Conservation (phyloP, 1,284 basidiomycete species). For the Trametes versicolor region DNA sequence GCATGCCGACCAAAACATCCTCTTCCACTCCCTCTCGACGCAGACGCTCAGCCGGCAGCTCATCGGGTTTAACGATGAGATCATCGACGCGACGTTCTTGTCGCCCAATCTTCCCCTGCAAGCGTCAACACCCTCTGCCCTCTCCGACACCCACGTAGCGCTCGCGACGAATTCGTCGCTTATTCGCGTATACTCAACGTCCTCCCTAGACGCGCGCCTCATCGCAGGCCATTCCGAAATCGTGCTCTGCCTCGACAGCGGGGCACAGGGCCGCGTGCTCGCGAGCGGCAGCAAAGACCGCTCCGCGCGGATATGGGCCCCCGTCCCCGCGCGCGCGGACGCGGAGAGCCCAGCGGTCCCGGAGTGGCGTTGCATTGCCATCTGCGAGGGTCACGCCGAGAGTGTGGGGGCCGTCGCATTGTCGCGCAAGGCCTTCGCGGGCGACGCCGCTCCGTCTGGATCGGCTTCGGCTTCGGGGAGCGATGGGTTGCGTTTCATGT, state of each 20-base stretch:
- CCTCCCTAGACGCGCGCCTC: slow-evolving; percentile 81
- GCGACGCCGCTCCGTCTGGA: slow-evolving; percentile 26
- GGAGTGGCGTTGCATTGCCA: slow-evolving; percentile 84
- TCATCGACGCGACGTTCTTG: slow-evolving; percentile 89
- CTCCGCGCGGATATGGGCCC: slow-evolving; percentile 89
- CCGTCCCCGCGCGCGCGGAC: slow-evolving; percentile 33
- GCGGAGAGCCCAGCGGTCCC: slow-evolving; percentile 43
- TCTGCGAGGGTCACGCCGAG: slow-evolving; percentile 96
- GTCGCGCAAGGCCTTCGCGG: slow-evolving; percentile 57
- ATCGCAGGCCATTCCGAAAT: slow-evolving; percentile 92
- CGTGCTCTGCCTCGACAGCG: slow-evolving; percentile 86
- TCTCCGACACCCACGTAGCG: slow-evolving; percentile 79
- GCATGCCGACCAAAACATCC: slow-evolving; percentile 97
- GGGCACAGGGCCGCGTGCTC: slow-evolving; percentile 74
- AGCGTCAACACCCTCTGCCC: slow-evolving; percentile 32
- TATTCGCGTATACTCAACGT: slow-evolving; percentile 86
- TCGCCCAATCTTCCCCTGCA: slow-evolving; percentile 50
- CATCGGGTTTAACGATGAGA: slow-evolving; percentile 98
- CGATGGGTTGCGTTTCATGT: slow-evolving; percentile 68
- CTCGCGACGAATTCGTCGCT: slow-evolving; percentile 96
- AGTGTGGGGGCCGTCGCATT: slow-evolving; percentile 93
- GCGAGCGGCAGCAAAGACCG: slow-evolving; percentile 95
- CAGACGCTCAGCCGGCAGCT: slow-evolving; percentile 82
- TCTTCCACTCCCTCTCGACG: slow-evolving; percentile 82
- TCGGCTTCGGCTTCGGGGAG: slow-evolving; percentile 21